Percentiles rank a stretch among this genome's conserved stretches.
phyloP scores from a whole-genome alignment of 2,329 filamentous ascomycete genomes.

The Fusarium sp. region DNA sequence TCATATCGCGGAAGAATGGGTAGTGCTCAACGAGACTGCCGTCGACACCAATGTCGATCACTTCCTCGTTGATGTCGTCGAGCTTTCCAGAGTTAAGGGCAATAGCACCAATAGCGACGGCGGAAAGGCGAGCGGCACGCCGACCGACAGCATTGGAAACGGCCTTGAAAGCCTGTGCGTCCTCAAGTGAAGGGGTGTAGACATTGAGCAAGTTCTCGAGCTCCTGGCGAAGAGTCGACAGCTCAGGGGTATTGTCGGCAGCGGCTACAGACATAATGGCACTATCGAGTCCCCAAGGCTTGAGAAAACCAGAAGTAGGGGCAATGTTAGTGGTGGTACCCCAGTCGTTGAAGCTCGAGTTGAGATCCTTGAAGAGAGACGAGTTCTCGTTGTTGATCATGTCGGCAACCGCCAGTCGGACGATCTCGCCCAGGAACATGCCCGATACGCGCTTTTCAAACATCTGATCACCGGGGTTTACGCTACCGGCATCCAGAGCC shows the following conservation, averaged over 20 bases:
- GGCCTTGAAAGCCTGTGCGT: conserved; percentile 87
- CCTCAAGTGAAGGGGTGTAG: conserved; percentile 79
- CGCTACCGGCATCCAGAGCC: conserved; percentile 79
- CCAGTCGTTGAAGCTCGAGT: conserved; percentile 77
- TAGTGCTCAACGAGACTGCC: conserved; percentile 96
- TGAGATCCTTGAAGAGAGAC: conserved; percentile 79
- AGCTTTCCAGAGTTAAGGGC: conserved; percentile 84
- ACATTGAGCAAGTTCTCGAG: conserved; percentile 82
- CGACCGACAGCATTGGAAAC: conserved; percentile 86
- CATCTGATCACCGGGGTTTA: conserved; percentile 96
- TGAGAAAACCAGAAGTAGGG: conserved; percentile 74
- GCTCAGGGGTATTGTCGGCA: conserved; percentile 78
- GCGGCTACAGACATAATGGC: conserved; percentile 89
- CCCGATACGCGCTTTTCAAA: conserved; percentile 98
- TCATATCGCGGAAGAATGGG: conserved; percentile 88
- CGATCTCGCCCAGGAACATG: conserved; percentile 97
- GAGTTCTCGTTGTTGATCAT: conserved; percentile 75
- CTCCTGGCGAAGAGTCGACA: conserved; percentile 79
- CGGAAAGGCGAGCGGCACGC: conserved; percentile 87
- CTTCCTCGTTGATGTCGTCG: conserved; percentile 69
- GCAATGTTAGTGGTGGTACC: conserved; percentile 76
- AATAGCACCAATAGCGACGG: conserved; percentile 87
- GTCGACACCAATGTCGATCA: conserved; percentile 92
- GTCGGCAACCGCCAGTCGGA: conserved; percentile 79
- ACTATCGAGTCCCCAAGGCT: conserved; percentile 91